These are phyloP conservation scores for Graphilbum sp. DNA, from an alignment of 2,329 filamentous ascomycete genomes.

Conservation along the genomic window DNA sequence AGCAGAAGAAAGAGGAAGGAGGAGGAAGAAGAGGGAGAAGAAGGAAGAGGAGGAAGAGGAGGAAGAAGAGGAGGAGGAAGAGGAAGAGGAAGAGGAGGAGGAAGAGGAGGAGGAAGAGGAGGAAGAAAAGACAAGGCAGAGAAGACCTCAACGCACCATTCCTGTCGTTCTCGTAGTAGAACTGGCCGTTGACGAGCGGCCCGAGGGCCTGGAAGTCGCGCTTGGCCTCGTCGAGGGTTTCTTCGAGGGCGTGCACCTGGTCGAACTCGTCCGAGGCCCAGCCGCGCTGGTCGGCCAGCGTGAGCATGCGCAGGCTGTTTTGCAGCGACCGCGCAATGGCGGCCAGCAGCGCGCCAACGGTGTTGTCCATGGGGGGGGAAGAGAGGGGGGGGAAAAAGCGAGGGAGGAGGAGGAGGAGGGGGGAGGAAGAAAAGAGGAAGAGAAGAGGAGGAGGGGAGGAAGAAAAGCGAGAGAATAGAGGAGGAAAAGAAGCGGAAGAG, in stretches of 20 bases:
- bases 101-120: constrained; percentile 1
- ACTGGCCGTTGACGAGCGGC: constrained; percentile 35
- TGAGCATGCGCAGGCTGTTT: constrained; percentile 36
- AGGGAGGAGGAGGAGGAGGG: background rate
- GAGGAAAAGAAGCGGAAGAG: background rate
- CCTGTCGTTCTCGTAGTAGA: constrained; percentile 41
- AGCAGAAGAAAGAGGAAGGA: background rate
- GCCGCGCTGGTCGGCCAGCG: constrained; percentile 39
- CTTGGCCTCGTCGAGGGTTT: constrained; percentile 40
- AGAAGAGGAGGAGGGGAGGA: background rate
- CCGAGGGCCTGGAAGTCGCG: constrained; percentile 43
- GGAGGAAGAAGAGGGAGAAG: background rate
- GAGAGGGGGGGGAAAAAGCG: background rate
- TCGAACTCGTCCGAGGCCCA: constrained; percentile 45
- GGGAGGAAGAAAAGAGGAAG: background rate
- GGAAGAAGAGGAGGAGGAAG: background rate
- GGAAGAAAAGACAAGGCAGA: background rate
- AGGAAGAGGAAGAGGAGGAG: background rate
- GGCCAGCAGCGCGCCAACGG: constrained; percentile 41
- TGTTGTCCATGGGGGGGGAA: constrained; percentile 18
- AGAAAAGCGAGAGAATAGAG: background rate
- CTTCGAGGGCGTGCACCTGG: constrained; percentile 37
- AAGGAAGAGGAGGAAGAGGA: background rate
- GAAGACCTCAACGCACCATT: constrained; percentile 18
- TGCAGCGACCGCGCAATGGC: constrained; percentile 37